Evolutionary conservation across 164 flowering plant species (phyloP), one percentile per base, ranked within the genome.

Genomic region (Tetrastigma voinierianum): DNA sequence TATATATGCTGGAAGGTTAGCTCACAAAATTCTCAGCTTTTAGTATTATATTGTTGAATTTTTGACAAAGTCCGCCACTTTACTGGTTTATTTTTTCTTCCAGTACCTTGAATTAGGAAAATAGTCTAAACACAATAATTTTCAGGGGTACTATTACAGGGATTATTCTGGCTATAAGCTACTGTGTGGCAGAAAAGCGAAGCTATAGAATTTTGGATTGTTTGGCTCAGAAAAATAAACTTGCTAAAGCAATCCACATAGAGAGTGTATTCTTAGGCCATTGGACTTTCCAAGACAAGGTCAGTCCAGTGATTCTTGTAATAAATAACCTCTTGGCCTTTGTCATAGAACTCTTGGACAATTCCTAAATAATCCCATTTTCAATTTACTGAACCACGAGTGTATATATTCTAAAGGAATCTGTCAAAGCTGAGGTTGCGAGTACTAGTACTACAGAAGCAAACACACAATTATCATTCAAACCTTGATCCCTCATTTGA

Each of bases 101-200:
- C 49, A 23, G 20, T 17, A 52, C 66, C 56, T 5, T 24, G 45
- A 7, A n/a, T 56, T 46, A 7, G 10, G 46, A 25, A 44, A 49
- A 19, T 51, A 74, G 62, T 70, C 70, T 78, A 55, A 78, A 63
- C 69, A 74, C 53, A 68, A 71, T 61, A 57, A 59, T 64, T 68
- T 68, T 60, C 87, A 86, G 90, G 78, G 91, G 88, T 74, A n/a
- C n/a, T n/a, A 75, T 83, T 78, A 88, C 91, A 85, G 91, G 83
- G 73, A 67, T 75, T 21, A 65, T 81, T 74, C 72, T 78, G 75
- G 87, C 87, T 53, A 80, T 85, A 71, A 73, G 82, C 72, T 82
- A 88, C 74, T 85, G 86, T 45, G 63, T 79, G 55, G 85, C 90
- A 48, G 58, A 72, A 70, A 51, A 70, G 59, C 59, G 81, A 78